These are phyloP conservation scores for Fusarium foetens DNA, from an alignment of 2,329 filamentous ascomycete species.

Conservation along the genomic window DNA sequence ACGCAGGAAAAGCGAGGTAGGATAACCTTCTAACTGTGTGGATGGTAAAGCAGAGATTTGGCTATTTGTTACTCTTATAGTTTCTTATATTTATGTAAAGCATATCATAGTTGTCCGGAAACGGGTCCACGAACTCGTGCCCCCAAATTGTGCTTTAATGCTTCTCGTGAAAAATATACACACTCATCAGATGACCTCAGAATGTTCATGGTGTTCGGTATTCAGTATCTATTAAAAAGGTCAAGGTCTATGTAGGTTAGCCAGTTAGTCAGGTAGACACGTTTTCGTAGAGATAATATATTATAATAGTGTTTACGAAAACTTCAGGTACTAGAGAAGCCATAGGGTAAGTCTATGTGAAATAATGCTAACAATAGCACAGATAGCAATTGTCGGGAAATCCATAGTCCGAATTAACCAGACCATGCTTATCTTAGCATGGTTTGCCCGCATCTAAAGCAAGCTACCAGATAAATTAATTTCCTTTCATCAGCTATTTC, in stretches of 20 bases:
- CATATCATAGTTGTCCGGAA: background rate
- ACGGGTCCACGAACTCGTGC: rapidly evolving
- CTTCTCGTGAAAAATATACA: rapidly evolving
- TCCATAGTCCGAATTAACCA: background rate
- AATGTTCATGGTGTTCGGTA: rapidly evolving
- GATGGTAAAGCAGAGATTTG: rapidly evolving
- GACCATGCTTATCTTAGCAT: background rate
- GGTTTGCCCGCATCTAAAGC: too few relatives aligned
- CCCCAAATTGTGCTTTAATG: rapidly evolving
- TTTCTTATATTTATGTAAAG: too few relatives aligned
- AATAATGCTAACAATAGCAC: background rate
- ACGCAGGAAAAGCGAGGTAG: background rate
- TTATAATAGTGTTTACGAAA: background rate
- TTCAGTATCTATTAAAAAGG: rapidly evolving
- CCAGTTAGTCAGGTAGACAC: rapidly evolving
- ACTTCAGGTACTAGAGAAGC: rapidly evolving
- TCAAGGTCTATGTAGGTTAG: rapidly evolving
- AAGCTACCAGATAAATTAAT: background rate
- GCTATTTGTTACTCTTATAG: background rate
- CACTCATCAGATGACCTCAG: rapidly evolving
- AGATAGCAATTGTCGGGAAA: background rate
- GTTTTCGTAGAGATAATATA: too few relatives aligned
- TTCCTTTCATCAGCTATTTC: background rate
- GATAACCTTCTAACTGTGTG: background rate
- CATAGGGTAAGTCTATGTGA: background rate